These are phyloP conservation scores for Suillus weaverae DNA, from an alignment of 768 basidiomycete genomes.

Conservation along the genomic window DNA sequence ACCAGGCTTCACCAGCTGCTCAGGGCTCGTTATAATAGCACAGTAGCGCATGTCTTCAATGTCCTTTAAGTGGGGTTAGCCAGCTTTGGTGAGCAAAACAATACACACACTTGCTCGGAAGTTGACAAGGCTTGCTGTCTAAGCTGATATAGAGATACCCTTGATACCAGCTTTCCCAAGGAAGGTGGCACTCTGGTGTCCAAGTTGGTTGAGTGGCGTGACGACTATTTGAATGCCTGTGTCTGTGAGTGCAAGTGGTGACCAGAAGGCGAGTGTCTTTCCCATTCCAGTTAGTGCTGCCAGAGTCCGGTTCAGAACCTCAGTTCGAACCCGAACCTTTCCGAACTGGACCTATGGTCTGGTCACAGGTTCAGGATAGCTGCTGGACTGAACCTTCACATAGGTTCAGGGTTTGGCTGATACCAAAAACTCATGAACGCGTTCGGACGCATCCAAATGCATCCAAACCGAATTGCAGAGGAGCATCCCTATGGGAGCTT, in stretches of 20 bases:
- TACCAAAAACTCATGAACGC: too few species aligned
- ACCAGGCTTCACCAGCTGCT: background rate
- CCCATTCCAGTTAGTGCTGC: too few species aligned
- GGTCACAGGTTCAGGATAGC: too few species aligned
- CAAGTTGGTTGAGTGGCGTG: background rate
- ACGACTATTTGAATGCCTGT: background rate
- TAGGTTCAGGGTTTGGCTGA: too few species aligned
- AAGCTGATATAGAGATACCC: background rate
- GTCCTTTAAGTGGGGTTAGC: background rate
- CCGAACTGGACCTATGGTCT: too few species aligned
- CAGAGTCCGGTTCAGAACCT: too few species aligned
- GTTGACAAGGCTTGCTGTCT: background rate
- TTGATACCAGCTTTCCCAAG: background rate
- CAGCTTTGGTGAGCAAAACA: background rate
- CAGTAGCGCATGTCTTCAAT: background rate
- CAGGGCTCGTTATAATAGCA: background rate
- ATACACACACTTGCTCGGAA: background rate
- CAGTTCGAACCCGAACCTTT: too few species aligned
- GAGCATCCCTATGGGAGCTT: too few species aligned
- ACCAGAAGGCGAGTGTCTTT: too few species aligned
- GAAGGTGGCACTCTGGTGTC: background rate
- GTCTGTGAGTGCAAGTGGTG: background rate
- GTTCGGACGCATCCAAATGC: too few species aligned
- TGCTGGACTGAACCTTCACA: too few species aligned
- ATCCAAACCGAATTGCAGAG: too few species aligned